Evolutionary conservation across 1,284 basidiomycete genomes (phyloP), one percentile per base, ranked within the genome.

Genomic region (Macrocystidia cucumis): DNA sequence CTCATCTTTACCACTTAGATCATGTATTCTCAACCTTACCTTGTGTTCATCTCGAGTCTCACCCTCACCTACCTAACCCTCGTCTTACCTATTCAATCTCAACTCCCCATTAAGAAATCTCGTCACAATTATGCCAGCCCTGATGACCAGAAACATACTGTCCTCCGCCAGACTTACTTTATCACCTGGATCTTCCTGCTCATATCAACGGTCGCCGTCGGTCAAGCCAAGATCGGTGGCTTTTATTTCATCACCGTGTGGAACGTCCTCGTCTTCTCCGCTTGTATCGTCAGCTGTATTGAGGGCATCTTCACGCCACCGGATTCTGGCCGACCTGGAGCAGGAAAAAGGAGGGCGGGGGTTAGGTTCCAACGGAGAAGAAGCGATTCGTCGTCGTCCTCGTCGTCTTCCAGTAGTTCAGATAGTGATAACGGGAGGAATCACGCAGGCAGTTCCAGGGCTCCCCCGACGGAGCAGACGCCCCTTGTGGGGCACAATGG

Each of bases 101-200:
- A 9, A 25, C 20, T 21, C 7, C 16, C 35, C 9, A 12, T 35
- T 11, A 25, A 25, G 23, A 12, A 19, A 56, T 41, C 2, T 50
- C 44, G 11, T 31, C 52, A 16, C 48, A 48, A 3, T 45, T 45
- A 37, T 44, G 41, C 17, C 43, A 44, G 14, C 34, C 42, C 7
- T 44, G 47, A 18, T 36, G 40, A 40, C 5, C 48, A 44, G 26
- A 44, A 43, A 22, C n/a, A n/a, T n/a, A n/a, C n/a, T 25, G 44
- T 44, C 23, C 56, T 74, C 25, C 42, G 70, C 29, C 72, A 74
- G 39, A 50, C 59, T 2, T 77, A 77, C 46, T 45, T 66, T 13
- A 55, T 80, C 35, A 72, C 72, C 7, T 81, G 77, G 72, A 34
- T 72, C 11, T 53, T 78, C 1, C 69, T 81, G 16, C 55, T 79